Evolutionary conservation across 2,329 filamentous ascomycete genomes (phyloP), one percentile per base, ranked within the genome.

Genomic region (Beauveria sp.): DNA sequence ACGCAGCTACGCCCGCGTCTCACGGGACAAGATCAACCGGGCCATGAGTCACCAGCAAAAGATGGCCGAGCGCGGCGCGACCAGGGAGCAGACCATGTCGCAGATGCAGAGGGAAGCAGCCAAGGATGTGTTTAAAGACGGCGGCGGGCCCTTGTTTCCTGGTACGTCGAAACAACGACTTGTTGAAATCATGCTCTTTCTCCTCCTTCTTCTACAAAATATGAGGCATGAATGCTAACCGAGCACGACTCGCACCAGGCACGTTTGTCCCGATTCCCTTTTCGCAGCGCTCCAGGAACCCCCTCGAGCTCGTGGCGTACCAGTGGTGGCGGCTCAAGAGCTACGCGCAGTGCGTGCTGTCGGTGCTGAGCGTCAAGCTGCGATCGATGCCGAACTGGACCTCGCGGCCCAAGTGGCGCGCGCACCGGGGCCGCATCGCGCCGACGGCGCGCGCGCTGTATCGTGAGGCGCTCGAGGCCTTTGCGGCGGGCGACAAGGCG

Each of bases 391-490:
- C 76, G 26, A 67, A 65, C 61, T 70, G 77, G 65, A 70, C 77
- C 57, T 72, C 71, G 37, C 72, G 72, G 22, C 77, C 78, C 14
- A 68, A 66, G n/a, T 78, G 79, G 68, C 76, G 79, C 67, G 69
- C 79, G 28, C 66, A 72, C 28, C 76, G 75, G 16, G 65, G 71
- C 24, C 69, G 71, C 57, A 74, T 83, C 52, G 70, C 77, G 9
- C 79, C 83, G 2, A 78, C 79, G 1, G 87, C 85, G 37, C 79
- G 82, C 66, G 78, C 76, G 22, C 75, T 89, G 67, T 86, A 90
- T 71, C 74, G 76, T 57, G 74, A 82, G 65, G 83, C 90, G 78
- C 84, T 85, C 66, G 77, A 79, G 62, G 82, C 82, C 5, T 80
- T 88, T 55, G 87, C 87, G 7, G 72, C 73, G 2, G 84, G 83